Conservation (phyloP, 352 stramenopile genomes). For the Pilasporangium apinafurcum region DNA sequence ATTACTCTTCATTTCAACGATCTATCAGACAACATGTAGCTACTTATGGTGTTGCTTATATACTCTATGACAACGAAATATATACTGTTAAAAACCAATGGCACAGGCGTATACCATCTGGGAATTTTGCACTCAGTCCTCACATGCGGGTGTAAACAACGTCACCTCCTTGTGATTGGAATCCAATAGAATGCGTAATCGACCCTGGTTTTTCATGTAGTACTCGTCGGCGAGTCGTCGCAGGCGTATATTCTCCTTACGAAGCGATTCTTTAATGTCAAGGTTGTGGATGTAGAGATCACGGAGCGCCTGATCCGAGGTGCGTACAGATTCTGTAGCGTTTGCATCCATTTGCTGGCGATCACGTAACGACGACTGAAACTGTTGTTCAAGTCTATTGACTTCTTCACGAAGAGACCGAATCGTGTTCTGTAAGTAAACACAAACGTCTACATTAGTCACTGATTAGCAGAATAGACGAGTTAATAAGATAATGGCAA, state of each 20-base stretch:
- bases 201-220: conserved; percentile 78
- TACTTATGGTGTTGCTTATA: too few species aligned
- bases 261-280: conserved; percentile 44
- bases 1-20: too few species aligned
- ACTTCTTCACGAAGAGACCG: conserved; percentile 54
- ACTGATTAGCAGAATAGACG: too few species aligned
- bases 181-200: conserved; percentile 51
- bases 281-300: conserved; percentile 37
- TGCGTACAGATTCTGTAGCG: conserved; percentile 8
- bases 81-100: too few species aligned
- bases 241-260: conserved; percentile 59
- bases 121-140: too few species aligned
- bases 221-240: conserved; percentile 58
- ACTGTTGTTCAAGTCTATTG: conserved; percentile 25
- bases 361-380: conserved; percentile 21
- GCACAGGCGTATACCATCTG: too few species aligned
- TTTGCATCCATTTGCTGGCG: conserved; percentile 22
- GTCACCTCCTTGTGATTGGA: conserved; percentile 36
- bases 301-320: conserved; percentile 8
- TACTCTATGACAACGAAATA: too few species aligned
- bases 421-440: conserved; percentile 47
- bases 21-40: too few species aligned
- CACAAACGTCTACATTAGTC: too few species aligned
- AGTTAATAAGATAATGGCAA: conserved; percentile 3
- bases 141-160: conserved; percentile 10